phyloP scores from a whole-genome alignment of 108 stramenopile species.

The Pseudonitzschia pungens region DNA sequence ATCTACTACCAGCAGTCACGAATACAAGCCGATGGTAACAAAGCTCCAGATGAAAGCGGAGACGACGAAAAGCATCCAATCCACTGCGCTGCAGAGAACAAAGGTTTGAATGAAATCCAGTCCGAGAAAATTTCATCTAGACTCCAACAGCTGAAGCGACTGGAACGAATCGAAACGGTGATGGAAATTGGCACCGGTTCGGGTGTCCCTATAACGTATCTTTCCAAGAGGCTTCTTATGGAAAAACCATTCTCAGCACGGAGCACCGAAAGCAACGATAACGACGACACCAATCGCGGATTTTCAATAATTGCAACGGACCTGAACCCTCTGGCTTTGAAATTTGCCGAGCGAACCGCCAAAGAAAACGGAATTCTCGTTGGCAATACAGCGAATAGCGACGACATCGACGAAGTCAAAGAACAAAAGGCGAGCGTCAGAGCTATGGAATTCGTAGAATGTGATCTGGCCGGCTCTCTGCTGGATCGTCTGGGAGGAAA shows the following conservation, averaged over 20 bases:
- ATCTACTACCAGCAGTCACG: background rate
- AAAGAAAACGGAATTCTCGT: slow-evolving; percentile 40
- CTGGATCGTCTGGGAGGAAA: slow-evolving; percentile 31
- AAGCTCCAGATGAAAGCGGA: background rate
- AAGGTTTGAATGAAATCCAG: background rate
- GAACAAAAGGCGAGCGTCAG: background rate
- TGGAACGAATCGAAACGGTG: slow-evolving; percentile 20
- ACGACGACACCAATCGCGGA: slow-evolving; percentile 4
- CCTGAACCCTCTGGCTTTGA: slow-evolving; percentile 73
- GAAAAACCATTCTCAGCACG: slow-evolving; percentile 5
- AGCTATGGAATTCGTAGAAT: slow-evolving; percentile 44
- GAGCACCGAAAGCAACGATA: background rate
- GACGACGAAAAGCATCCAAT: background rate
- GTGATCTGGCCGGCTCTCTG: slow-evolving; percentile 66
- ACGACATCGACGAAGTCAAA: background rate
- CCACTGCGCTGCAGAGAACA: background rate
- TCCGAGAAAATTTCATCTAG: background rate
- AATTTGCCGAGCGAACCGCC: slow-evolving; percentile 63
- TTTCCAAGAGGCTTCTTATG: slow-evolving; percentile 43
- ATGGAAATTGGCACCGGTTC: slow-evolving; percentile 88
- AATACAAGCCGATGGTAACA: background rate
- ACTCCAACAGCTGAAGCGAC: slow-evolving; percentile 1
- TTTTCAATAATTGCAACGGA: slow-evolving; percentile 58
- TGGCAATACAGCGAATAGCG: background rate
- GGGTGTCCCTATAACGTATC: slow-evolving; percentile 67